Evolutionary conservation across 1,139 yeast genomes (phyloP), one percentile per base, ranked within the genome.

Genomic region (Geotrichum fermentans): DNA sequence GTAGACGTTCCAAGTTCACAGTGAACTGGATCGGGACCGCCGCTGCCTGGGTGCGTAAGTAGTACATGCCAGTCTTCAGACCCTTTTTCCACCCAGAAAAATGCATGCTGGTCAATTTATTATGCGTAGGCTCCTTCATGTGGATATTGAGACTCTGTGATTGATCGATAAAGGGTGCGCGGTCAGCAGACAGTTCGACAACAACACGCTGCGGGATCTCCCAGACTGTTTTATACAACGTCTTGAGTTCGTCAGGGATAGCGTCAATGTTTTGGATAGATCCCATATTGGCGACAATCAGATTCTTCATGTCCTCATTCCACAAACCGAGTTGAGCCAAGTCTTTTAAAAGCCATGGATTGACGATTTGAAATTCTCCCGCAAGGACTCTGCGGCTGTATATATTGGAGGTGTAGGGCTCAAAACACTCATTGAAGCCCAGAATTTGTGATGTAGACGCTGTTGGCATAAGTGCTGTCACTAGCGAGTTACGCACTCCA

Each of bases 91-190:
- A 88, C 22, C 94, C 94, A 65, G 86, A 83, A 68, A 87, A 87
- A 64, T 90, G 97, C 92, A 90, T 89, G 61, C 90, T 79, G n/a
- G 97, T 90, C 57, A 90, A 75, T 67, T 90, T 90, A 55, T 95
- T 94, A 82, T 86, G 82, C 1, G 97, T 86, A 44, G 97, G 97
- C 51, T 82, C 79, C 64, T 47, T 45, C 67, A 87, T 70, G 68
- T 82, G 82, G 53, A 87, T 77, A 65, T 87, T 88, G 77, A 87
- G 71, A 47, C 90, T 82, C 67, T 88, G 96, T 50, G 92, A 85
- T 66, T 88, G 96, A 67, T 88, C 96, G 58, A 88, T 78, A 66
- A 78, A 88, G n/a, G 87, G 83, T 34, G 86, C 85, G 60, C 96
- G 75, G 61, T 85, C 96, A 21, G 92, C 94, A 38, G 96, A 89